A percentile compares a stretch with the other conserved stretches of the same genome.
Conservation (phyloP, 352 stramenopile genomes). For the Blastocystis hominis region DNA sequence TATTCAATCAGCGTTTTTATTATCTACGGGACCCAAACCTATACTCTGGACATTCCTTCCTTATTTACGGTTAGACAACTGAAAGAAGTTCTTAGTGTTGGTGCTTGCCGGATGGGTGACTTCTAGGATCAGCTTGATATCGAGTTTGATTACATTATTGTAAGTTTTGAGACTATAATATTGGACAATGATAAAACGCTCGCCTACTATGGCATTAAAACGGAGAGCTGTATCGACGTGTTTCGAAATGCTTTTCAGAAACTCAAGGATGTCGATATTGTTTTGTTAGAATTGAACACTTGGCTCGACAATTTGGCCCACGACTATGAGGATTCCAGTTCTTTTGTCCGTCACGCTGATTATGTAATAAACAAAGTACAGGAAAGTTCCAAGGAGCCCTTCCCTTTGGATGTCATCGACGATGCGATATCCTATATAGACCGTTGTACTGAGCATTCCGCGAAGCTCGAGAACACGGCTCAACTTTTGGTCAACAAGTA, state of each 20-base stretch:
- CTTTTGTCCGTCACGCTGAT: constrained; percentile 15
- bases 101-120: not conserved
- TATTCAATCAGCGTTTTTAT: constrained; percentile 21
- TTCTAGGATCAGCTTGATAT: constrained; percentile 15
- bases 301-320: constrained; percentile 24
- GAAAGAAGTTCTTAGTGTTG: constrained; percentile 3
- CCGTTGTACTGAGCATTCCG: not conserved
- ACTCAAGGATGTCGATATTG: not conserved
- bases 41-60: not conserved
- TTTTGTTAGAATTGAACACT: constrained; percentile 17
- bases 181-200: constrained; percentile 52
- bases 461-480: not conserved
- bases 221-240: not conserved
- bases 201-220: not conserved
- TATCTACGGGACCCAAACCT: constrained; percentile 3
- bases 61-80: constrained; percentile 30
- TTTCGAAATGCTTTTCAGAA: constrained; percentile 55
- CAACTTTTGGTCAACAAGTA: not conserved
- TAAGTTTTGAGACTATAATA: not conserved
- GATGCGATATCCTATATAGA: not conserved
- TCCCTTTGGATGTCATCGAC: not conserved
- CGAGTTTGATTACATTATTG: not conserved
- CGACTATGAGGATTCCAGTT: not conserved
- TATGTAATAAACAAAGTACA: constrained; percentile 47
- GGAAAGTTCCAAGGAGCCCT: not conserved